Base-by-base conservation (phyloP, 2,329 filamentous ascomycete species). In the Xylariaceae sp. region DNA sequence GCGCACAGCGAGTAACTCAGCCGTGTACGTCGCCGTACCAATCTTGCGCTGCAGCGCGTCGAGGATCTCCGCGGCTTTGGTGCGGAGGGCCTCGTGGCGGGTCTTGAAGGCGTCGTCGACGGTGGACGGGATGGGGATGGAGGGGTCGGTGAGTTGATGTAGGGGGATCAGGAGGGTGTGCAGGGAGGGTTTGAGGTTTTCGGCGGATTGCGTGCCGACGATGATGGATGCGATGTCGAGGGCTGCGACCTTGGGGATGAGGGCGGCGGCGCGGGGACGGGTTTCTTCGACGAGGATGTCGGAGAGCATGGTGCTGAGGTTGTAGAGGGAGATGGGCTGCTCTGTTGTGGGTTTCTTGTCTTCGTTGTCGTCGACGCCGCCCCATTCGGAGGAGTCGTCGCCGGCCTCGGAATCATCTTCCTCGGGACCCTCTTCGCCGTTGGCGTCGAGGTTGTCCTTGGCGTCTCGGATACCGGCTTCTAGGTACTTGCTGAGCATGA, bases 31-130 rank as follows among this genome's bases (percentile, higher is more conserved):
- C 0, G 86, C 83, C 1, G 88, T 90, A 47, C 93, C 94, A 55
- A 96, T 80, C 71, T 89, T 92, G 77, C 87, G 88, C 77, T 96
- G 92, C 60, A 99, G 72, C n/a, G 82, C 76, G 64, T 91, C 88
- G 78, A 97, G 86, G 9, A 92, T 79, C 67, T 93, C 88, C 65
- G 88, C 84, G 3, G 89, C 88, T 59, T 87, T 86, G 47, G 83
- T 80, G 66, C 88, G 85, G 39, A 99, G 78, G 0, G 79, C 79
- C 64, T 91, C 88, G 73, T 92, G 88, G 17, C 80, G 82, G 4
- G 81, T 78, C 65, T 82, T 84, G 78, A 92, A 93, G 0, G 77
- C 72, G 58, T 87, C 84, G 67, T 93, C 89, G 4, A 83, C 83
- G 23, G 88, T 89, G 64, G 85, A 86, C 0, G 90, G 89, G 11